Base-by-base conservation (phyloP, 805 yeast genomes). In the Candida tammaniensis region DNA sequence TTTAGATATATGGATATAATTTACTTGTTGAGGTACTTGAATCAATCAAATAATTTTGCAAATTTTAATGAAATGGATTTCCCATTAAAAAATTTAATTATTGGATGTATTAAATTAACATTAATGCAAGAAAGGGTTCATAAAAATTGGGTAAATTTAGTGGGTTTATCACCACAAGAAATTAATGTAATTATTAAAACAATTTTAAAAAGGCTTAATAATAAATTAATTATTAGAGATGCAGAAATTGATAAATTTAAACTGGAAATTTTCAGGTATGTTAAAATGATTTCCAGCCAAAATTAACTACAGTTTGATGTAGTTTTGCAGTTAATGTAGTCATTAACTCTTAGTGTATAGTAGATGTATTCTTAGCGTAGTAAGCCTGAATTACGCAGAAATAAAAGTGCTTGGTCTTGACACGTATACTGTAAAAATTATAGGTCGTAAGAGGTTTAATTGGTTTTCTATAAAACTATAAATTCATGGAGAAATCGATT, bases 1-100 rank as follows among this genome's bases (percentile, higher is more conserved):
- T 68, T 68, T 52, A 54, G 73, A 34, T 68, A 68, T 45, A 68
- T 68, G 72, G 72, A 68, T 43, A 64, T 68, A 27, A 60, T 68
- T 32, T 68, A 68, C 47, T 55, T 68, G 36, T 59, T 68, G 39
- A 49, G 73, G 35, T 68, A 68, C 42, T 57, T 68, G 37, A 68
- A 68, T 40, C 73, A 68, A 44, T 59, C 70, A 18, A 68, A 68
- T 42, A 68, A 68, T 40, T 63, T 56, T 39, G 70, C 68, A 20
- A 64, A 61, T 44, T 64, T 61, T 46, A 64, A 56, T 28, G 69
- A 61, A 20, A 67, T 67, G 73, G 71, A 64, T 21, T 66, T 60
- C 46, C 61, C 60, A 16, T 51, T 66, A 32, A 59, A 56, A 42
- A 62, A 65, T 40, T 59, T 67, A 42, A 59, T 68, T 26, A 48